A percentile compares a stretch with the other conserved stretches of the same genome.
Conservation (phyloP, 495 filamentous ascomycete genomes). For the Stereocaulon alpinum region DNA sequence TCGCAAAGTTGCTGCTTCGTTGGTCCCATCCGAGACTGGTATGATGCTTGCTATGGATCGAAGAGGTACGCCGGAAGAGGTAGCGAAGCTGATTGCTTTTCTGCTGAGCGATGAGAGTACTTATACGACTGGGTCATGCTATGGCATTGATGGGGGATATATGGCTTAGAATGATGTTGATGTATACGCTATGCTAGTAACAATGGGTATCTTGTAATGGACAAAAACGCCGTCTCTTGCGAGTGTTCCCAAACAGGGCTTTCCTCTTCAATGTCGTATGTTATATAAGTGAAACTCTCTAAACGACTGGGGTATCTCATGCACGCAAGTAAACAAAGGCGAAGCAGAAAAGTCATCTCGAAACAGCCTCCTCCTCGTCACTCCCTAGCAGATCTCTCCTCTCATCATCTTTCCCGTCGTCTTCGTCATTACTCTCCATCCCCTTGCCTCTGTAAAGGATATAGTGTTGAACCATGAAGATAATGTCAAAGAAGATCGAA, state of each 20-base stretch:
- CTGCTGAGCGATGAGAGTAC: conserved; percentile 45
- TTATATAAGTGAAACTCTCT: neutral
- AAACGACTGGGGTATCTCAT: neutral
- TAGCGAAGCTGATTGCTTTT: conserved; percentile 44
- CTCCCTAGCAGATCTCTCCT: conserved; percentile 9
- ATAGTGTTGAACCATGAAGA: conserved; percentile 86
- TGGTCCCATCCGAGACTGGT: too few relatives aligned
- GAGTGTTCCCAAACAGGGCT: neutral
- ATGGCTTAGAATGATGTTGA: neutral
- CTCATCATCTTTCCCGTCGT: conserved; percentile 2
- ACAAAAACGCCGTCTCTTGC: neutral
- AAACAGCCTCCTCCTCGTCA: conserved; percentile 8
- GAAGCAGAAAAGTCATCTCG: neutral
- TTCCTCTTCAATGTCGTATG: neutral
- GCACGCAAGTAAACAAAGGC: neutral
- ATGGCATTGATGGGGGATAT: conserved; percentile 31
- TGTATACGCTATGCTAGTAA: neutral
- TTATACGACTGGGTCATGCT: conserved; percentile 42
- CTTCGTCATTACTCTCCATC: conserved; percentile 18
- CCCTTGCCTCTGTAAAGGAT: conserved; percentile 48
- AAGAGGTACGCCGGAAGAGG: conserved; percentile 38
- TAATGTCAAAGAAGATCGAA: conserved; percentile 70
- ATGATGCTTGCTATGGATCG: conserved; percentile 31
- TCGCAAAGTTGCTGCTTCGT: conserved; percentile 18
- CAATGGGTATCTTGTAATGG: neutral